These are phyloP conservation scores for Saccharomyces hybrid DNA, from an alignment of 1,139 yeast genomes.

Conservation along the genomic window DNA sequence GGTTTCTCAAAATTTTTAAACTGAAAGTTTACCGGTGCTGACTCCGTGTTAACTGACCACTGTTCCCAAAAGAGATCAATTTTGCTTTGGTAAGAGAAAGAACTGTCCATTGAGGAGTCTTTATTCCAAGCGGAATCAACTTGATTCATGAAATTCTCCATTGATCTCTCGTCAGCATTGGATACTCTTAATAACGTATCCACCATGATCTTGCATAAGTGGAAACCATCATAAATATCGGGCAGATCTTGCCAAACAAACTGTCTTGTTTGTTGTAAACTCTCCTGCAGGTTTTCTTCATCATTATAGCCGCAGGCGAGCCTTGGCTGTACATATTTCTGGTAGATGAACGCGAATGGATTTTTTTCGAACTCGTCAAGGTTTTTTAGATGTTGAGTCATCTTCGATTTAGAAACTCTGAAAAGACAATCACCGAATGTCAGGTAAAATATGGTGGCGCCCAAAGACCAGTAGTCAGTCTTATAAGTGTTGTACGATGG, in stretches of 20 bases:
- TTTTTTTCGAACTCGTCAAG: constrained; percentile 18
- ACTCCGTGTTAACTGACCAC: neutral
- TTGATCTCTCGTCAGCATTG: constrained; percentile 14
- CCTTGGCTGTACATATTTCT: constrained; percentile 18
- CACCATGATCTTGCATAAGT: constrained; percentile 16
- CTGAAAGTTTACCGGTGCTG: neutral
- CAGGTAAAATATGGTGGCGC: constrained; percentile 70
- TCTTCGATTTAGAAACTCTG: constrained; percentile 42
- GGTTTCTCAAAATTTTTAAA: neutral
- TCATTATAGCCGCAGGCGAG: neutral
- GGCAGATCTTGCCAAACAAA: constrained; percentile 16
- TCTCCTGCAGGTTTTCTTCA: neutral
- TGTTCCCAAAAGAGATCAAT: neutral
- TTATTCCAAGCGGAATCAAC: constrained; percentile 3
- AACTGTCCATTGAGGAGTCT: constrained; percentile 2
- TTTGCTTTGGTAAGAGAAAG: constrained; percentile 1
- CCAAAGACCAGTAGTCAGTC: constrained; percentile 88
- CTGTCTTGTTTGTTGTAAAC: neutral
- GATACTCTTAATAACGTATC: constrained; percentile 12
- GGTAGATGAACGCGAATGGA: constrained; percentile 21
- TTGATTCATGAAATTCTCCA: constrained; percentile 9
- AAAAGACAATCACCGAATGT: constrained; percentile 87
- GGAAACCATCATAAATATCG: constrained; percentile 10
- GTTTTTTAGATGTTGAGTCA: constrained; percentile 13
- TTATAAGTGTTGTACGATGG: constrained; percentile 44